Evolutionary conservation across 129 eudicot species (phyloP), one percentile per base, ranked within the genome.

Genomic region (Flaveria sonorensis): DNA sequence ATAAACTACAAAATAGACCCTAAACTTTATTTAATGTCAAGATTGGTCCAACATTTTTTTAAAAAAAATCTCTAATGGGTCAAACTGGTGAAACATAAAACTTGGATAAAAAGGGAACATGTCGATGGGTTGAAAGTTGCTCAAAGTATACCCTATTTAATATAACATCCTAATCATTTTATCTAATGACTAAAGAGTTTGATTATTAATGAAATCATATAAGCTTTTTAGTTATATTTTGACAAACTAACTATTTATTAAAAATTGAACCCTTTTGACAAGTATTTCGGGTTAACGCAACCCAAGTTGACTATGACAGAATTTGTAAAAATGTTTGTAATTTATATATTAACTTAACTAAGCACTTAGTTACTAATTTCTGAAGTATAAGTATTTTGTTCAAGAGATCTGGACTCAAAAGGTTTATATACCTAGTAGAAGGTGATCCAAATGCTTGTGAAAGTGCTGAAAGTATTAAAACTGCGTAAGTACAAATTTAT

Each of bases 401-500:
- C 14, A 74, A 94, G 97, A 89, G 94, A 79, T 87, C 94, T 77
- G 99, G 99, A 72, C 89, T 94, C 66, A 89, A 91, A 87, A 91
- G 93, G 94, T 61, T 89, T 83, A 91, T 94, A 72, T 94, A 94
- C 73, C 78, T 94, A 65, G 94, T 94, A 77, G 97, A 94, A 86
- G 97, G 99, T 72, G 96, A 94, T 84, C 82, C 96, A 14, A 94
- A 94, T 89, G 75, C 86, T 68, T 89, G 86, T 39, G 96, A 89
- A 81, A 94, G 88, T 76, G 93, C 99, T 80, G 99, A 91, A 73
- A 89, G 99, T 83, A 85, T 94, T 79, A 94, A 94, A 86, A 91
- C 99, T 72, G 99, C 99, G 97, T 94, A 83, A 93, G 96, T 43
- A 69, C 39, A 19, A 39, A 68, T 70, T 73, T 48, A 40, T 59